Percentiles rank a stretch among this genome's conserved stretches.
These are phyloP conservation scores for Stephanodiscus minutulus DNA, from an alignment of 108 stramenopile species.

Conservation along the genomic window DNA sequence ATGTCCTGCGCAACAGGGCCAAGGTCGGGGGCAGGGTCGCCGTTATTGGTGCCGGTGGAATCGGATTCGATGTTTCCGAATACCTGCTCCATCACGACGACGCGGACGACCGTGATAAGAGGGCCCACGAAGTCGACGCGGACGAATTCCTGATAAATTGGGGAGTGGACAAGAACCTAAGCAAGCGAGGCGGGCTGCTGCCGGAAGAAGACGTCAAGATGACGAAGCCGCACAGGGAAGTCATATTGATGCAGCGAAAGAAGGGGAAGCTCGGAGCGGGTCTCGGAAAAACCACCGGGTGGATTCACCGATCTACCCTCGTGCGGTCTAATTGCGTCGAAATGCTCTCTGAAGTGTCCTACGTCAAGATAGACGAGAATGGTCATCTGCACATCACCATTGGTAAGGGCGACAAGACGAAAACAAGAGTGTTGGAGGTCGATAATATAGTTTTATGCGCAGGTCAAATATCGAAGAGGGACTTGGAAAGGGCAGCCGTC, in stretches of 20 bases:
- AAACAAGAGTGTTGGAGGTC: slow-evolving; percentile 77
- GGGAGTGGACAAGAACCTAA: slow-evolving; percentile 84
- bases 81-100: slow-evolving; percentile 79
- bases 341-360: slow-evolving; percentile 83
- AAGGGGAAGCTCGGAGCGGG: slow-evolving; percentile 88
- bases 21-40: slow-evolving; percentile 91
- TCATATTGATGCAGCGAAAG: slow-evolving; percentile 93
- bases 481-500: slow-evolving; percentile 39
- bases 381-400: slow-evolving; percentile 88
- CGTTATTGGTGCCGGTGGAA: slow-evolving; percentile 97
- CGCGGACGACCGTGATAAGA: slow-evolving; percentile 51
- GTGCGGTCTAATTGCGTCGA: slow-evolving; percentile 80
- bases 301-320: slow-evolving; percentile 95
- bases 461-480: slow-evolving; percentile 80
- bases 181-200: slow-evolving; percentile 64
- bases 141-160: slow-evolving; percentile 90
- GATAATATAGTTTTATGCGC: slow-evolving; percentile 96
- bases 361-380: slow-evolving; percentile 89
- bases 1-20: slow-evolving; percentile 81
- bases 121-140: slow-evolving; percentile 57
- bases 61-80: slow-evolving; percentile 98
- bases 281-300: slow-evolving; percentile 96
- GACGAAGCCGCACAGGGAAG: slow-evolving; percentile 60
- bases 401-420: slow-evolving; percentile 53
- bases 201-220: slow-evolving; percentile 35